Evolutionary conservation across 1,284 basidiomycete genomes (phyloP).

Genomic region (Stereum hirsutum): DNA sequence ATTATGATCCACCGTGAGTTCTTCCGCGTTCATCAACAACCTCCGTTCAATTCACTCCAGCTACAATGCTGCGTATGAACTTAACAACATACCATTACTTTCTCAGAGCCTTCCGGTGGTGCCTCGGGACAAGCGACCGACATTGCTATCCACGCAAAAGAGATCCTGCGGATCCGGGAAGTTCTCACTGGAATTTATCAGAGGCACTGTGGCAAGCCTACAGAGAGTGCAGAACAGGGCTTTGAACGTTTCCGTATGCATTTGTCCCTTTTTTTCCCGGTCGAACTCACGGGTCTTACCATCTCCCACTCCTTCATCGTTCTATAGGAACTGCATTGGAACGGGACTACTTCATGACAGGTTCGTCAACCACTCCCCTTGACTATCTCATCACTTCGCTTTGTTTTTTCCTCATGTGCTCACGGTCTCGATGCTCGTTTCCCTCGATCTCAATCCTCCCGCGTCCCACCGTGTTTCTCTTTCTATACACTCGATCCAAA

Average conservation of each 20-base stretch:
- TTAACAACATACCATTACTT: constrained; percentile 8
- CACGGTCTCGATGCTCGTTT: not conserved
- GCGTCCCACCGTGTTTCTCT: too few species aligned
- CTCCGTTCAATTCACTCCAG: too few species aligned
- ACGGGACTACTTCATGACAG: constrained; percentile 92
- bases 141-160: constrained; percentile 89
- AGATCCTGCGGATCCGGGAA: constrained; percentile 82
- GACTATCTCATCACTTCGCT: too few species aligned
- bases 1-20: constrained; percentile 94
- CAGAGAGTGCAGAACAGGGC: constrained; percentile 57
- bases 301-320: constrained; percentile 3
- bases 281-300: constrained; percentile 1
- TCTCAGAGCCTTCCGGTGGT: constrained; percentile 84
- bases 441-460: too few species aligned
- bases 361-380: constrained; percentile 38
- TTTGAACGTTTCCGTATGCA: constrained; percentile 68
- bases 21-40: not conserved
- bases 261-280: constrained; percentile 5
- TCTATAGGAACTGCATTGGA: constrained; percentile 74
- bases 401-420: not conserved
- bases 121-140: constrained; percentile 90
- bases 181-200: constrained; percentile 81
- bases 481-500: too few species aligned
- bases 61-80: constrained; percentile 1
- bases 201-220: constrained; percentile 60